phyloP scores from a whole-genome alignment of 495 filamentous ascomycete genomes.

The Evansstolkia leycettana region DNA sequence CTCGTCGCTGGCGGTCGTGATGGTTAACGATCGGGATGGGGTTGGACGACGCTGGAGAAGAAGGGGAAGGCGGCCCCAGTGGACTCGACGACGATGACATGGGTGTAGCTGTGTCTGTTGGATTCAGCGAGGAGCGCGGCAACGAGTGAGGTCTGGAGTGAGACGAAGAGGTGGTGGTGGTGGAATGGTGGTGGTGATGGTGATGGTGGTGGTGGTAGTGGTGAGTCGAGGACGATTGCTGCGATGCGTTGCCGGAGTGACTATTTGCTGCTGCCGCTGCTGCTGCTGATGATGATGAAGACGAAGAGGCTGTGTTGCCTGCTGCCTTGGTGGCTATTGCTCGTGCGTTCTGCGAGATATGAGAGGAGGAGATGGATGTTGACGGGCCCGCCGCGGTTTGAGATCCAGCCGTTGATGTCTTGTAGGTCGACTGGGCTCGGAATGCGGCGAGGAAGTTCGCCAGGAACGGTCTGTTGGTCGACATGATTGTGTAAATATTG shows the following conservation, averaged over 20 bases:
- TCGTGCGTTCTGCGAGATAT: constrained; percentile 28
- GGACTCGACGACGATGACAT: constrained; percentile 10
- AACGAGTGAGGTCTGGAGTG: constrained; percentile 1
- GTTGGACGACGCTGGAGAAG: constrained; percentile 12
- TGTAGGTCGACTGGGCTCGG: constrained; percentile 46
- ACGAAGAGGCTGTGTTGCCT: constrained; percentile 5
- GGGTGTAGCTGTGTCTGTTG: constrained; percentile 2
- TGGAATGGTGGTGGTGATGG: constrained; percentile 7
- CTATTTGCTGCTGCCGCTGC: not conserved
- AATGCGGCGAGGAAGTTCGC: constrained; percentile 80
- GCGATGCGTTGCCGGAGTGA: constrained; percentile 4
- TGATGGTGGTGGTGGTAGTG: constrained; percentile 8
- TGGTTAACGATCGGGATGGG: constrained; percentile 28
- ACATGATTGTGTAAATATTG: no score
- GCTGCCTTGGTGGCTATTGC: constrained; percentile 30
- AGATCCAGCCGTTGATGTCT: constrained; percentile 22
- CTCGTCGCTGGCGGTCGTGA: constrained; percentile 32
- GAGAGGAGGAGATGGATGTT: constrained; percentile 18
- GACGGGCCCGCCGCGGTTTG: constrained; percentile 12
- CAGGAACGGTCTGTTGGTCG: constrained; percentile 74
- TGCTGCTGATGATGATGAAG: constrained; percentile 4
- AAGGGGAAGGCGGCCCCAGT: constrained; percentile 11
- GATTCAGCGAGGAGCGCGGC: no score
- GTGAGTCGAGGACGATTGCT: constrained; percentile 8
- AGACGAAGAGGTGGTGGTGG: constrained; percentile 8